Evolutionary conservation across 192 early-diverging fungal species (phyloP), one percentile per base, ranked within the genome.

Genomic region (Haplosporangium gracile): DNA sequence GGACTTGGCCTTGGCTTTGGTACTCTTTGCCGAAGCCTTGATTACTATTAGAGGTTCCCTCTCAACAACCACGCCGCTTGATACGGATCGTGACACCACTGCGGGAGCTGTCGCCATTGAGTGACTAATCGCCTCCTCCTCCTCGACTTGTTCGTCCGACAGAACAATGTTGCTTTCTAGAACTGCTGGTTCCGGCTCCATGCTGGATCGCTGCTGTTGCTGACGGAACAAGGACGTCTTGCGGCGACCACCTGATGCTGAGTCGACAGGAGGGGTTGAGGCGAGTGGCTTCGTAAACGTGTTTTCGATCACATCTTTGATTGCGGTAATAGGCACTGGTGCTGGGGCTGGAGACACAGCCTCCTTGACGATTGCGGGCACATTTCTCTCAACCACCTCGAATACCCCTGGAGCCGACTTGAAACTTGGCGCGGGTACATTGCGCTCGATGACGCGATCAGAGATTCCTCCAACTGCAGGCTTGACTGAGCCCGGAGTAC

Each of bases 161-260:
- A 39, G 10, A 73, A 71, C 49, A 53, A 70, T 68, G 3, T 34
- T 15, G 5, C 75, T 72, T 16, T 29, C 78, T 45, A 78, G 83
- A 7, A 85, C 22, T 42, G 83, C 83, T 16, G 83, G 60, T 22
- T 85, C 83, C 15, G 83, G 83, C 29, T 77, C 78, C 24, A 85
- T 24, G 24, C 36, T 15, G 7, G 72, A 38, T 63, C 42, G 39
- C 13, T 53, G 57, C 34, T 82, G 70, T 32, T 77, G 70, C 55
- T 79, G 77, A 29, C 78, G 78, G 75, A 85, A 85, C 11, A 85
- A 42, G 8, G 83, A 84, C 22, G 72, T 68, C 34, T 84, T 84
- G 34, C 73, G 68, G 18, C 77, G 82, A 2, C 77, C 77, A 36
- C 65, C 20, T 2, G 32, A 45, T 40, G 74, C 10, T 29, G 43